phyloP scores from a whole-genome alignment of 768 basidiomycete genomes.

The Boletellus emodensis region DNA sequence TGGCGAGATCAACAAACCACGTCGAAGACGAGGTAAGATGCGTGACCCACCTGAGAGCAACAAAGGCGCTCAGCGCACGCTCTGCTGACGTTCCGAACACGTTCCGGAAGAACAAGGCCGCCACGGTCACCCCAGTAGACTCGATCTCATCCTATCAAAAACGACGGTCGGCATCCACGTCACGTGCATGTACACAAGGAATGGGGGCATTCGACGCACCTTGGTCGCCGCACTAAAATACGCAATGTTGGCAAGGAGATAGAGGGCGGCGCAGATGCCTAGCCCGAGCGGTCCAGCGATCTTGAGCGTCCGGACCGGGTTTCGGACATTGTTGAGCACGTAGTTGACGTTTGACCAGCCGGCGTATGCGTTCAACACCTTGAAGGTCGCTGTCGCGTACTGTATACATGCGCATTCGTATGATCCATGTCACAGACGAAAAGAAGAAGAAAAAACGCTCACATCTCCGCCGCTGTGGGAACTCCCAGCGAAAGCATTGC shows the following conservation, averaged over 20 bases:
- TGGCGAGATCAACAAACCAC: not conserved
- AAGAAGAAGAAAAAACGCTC: not conserved
- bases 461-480: slow-evolving; percentile 49
- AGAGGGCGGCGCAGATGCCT: slow-evolving; percentile 48
- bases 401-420: too few species aligned
- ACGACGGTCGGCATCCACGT: too few species aligned
- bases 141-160: slow-evolving; percentile 39
- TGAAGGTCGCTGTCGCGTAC: slow-evolving; percentile 62
- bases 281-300: slow-evolving; percentile 61
- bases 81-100: slow-evolving; percentile 54
- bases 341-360: slow-evolving; percentile 60
- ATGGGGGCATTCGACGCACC: slow-evolving; percentile 2
- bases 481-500: slow-evolving; percentile 54
- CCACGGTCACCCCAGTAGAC: slow-evolving; percentile 51
- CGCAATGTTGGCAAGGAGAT: slow-evolving; percentile 54
- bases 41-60: slow-evolving; percentile 46
- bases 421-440: too few species aligned
- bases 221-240: slow-evolving; percentile 43
- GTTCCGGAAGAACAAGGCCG: slow-evolving; percentile 54
- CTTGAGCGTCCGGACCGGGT: slow-evolving; percentile 58
- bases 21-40: not conserved
- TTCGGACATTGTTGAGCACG: slow-evolving; percentile 56
- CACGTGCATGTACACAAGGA: too few species aligned
- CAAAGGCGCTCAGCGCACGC: slow-evolving; percentile 52
- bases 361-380: slow-evolving; percentile 45